Conservation (phyloP, 1,139 yeast species). For the Candida frijolesensis region DNA sequence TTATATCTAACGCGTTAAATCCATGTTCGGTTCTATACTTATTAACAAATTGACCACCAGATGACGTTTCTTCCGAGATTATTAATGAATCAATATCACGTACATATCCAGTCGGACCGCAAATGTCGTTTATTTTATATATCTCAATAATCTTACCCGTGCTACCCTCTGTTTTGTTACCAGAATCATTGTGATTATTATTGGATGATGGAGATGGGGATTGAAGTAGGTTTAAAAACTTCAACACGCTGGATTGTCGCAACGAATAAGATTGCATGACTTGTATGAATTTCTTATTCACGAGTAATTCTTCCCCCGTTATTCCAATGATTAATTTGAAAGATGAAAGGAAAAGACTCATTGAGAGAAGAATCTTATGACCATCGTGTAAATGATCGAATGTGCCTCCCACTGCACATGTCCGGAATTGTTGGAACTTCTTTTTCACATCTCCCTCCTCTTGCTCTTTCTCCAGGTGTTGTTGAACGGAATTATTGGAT, state of each 20-base stretch:
- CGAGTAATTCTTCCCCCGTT: constrained; percentile 75
- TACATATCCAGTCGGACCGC: constrained; percentile 92
- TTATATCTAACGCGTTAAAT: constrained; percentile 54
- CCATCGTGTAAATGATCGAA: constrained; percentile 98
- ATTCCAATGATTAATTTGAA: constrained; percentile 72
- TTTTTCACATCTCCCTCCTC: not conserved
- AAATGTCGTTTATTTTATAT: constrained; percentile 75
- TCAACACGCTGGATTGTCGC: constrained; percentile 50
- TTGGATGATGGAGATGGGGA: constrained; percentile 3
- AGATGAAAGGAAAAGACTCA: constrained; percentile 65
- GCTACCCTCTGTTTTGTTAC: constrained; percentile 18
- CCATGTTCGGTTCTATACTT: constrained; percentile 58
- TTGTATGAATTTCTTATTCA: constrained; percentile 73
- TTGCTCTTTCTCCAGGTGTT: not conserved
- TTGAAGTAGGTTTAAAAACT: constrained; percentile 40
- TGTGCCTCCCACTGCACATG: constrained; percentile 85
- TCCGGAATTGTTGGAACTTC: constrained; percentile 8
- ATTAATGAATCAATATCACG: constrained; percentile 76
- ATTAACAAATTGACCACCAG: constrained; percentile 78
- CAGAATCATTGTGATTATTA: no score
- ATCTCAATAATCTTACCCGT: constrained; percentile 39
- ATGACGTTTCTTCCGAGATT: constrained; percentile 74
- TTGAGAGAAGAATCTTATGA: constrained; percentile 80
- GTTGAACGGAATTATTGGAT: not conserved
- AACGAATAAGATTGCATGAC: constrained; percentile 58